phyloP scores from a whole-genome alignment of 2,329 filamentous ascomycete genomes.

The Aulographum hederae region DNA sequence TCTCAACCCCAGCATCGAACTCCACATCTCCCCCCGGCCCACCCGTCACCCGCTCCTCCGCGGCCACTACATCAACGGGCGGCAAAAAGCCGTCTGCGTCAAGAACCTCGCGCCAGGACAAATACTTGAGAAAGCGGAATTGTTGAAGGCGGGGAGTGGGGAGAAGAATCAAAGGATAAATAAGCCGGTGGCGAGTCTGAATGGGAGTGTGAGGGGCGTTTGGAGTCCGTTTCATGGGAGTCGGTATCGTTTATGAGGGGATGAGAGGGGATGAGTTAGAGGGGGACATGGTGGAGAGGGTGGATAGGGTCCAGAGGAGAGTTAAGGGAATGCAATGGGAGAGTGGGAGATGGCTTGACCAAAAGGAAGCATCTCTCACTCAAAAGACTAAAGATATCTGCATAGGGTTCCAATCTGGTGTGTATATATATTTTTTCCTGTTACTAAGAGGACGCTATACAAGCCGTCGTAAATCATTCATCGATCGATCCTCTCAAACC shows the following conservation, averaged over 20 bases:
- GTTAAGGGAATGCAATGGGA: not conserved
- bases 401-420: too few relatives aligned
- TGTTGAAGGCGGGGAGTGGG: constrained; percentile 56
- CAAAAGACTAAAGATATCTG: too few relatives aligned
- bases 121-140: constrained; percentile 60
- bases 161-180: constrained; percentile 45
- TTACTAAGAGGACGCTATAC: too few relatives aligned
- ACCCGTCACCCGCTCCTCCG: constrained; percentile 74
- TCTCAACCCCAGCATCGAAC: constrained; percentile 73
- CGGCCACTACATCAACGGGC: constrained; percentile 84
- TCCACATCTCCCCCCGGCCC: constrained; percentile 80
- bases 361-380: too few relatives aligned
- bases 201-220: constrained; percentile 46
- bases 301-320: not conserved
- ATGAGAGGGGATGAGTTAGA: too few relatives aligned
- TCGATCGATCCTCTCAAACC: too few relatives aligned
- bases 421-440: too few relatives aligned
- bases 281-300: too few relatives aligned
- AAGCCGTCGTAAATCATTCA: too few relatives aligned
- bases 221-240: constrained; percentile 47
- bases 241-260: too few relatives aligned
- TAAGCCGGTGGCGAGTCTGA: constrained; percentile 41
- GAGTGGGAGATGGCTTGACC: not conserved
- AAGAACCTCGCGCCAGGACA: constrained; percentile 67
- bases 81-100: constrained; percentile 71